Conservation (phyloP, 1,284 basidiomycete genomes). For the Dichomitus squalens region DNA sequence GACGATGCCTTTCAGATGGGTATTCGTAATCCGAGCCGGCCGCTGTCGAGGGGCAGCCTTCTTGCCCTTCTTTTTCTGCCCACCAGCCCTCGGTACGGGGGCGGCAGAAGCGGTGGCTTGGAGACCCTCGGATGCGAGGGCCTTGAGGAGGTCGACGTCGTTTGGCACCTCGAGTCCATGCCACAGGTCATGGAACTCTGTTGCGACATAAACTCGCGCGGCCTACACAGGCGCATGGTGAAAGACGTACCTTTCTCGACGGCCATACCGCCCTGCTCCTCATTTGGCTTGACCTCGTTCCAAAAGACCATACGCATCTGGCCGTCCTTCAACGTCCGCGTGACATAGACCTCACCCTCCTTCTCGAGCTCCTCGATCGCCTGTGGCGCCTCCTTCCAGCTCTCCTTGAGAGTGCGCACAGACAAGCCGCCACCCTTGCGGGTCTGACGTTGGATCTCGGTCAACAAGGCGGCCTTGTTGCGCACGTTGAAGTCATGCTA, state of each 20-base stretch:
- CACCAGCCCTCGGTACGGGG: slow-evolving; percentile 50
- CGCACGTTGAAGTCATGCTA: slow-evolving; percentile 88
- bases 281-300: slow-evolving; percentile 83
- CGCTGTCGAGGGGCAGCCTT: slow-evolving; percentile 75
- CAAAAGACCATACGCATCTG: slow-evolving; percentile 88
- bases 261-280: slow-evolving; percentile 64
- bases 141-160: slow-evolving; percentile 78
- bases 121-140: slow-evolving; percentile 77
- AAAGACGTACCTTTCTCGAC: slow-evolving; percentile 77
- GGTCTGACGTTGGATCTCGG: slow-evolving; percentile 80
- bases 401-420: slow-evolving; percentile 84
- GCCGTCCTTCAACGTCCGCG: slow-evolving; percentile 81
- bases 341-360: slow-evolving; percentile 86
- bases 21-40: slow-evolving; percentile 83
- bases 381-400: slow-evolving; percentile 83
- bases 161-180: slow-evolving; percentile 82
- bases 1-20: slow-evolving; percentile 82
- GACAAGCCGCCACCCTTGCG: slow-evolving; percentile 81
- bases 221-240: neutral
- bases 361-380: slow-evolving; percentile 86
- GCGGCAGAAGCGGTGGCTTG: slow-evolving; percentile 69
- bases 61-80: slow-evolving; percentile 80
- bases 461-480: slow-evolving; percentile 79
- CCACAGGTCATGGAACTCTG: slow-evolving; percentile 90
- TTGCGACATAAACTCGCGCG: neutral